These are phyloP conservation scores for Orbilia blumenaviensis DNA, from an alignment of 2,329 filamentous ascomycete genomes.

Conservation along the genomic window DNA sequence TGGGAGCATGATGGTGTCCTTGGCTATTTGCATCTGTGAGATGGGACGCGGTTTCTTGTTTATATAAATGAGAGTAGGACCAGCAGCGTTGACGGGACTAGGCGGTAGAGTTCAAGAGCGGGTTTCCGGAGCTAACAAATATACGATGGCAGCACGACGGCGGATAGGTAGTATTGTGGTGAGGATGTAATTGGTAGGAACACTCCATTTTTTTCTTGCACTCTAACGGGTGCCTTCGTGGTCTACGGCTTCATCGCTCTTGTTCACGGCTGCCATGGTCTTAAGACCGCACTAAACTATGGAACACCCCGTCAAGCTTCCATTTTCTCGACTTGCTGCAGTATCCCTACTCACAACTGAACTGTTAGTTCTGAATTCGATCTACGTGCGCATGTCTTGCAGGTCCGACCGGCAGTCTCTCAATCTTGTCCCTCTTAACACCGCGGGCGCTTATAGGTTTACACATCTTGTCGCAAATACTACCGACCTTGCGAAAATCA, in stretches of 20 bases:
- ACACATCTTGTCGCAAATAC: background rate
- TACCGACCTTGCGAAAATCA: conserved; percentile 32
- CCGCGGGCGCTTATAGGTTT: conserved; percentile 23
- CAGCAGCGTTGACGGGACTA: conserved; percentile 23
- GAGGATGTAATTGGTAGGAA: conserved; percentile 25
- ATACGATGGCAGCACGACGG: conserved; percentile 17
- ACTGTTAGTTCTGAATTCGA: conserved; percentile 13
- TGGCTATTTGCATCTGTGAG: conserved; percentile 20
- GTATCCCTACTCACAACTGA: background rate
- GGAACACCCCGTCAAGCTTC: conserved; percentile 2
- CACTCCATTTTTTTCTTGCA: conserved; percentile 44
- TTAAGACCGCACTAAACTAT: conserved; percentile 15
- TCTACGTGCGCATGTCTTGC: conserved; percentile 51
- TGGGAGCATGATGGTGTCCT: conserved; percentile 39
- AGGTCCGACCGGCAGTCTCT: conserved; percentile 49
- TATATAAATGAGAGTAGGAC: conserved; percentile 15
- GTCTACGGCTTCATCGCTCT: conserved; percentile 21
- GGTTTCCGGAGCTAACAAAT: conserved; percentile 8
- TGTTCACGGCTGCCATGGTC: conserved; percentile 31
- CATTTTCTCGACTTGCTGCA: background rate
- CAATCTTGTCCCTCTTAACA: conserved; percentile 21
- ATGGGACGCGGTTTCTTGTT: conserved; percentile 30
- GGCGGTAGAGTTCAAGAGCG: conserved; percentile 16
- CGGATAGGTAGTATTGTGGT: conserved; percentile 7
- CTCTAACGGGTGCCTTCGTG: conserved; percentile 21